Conservation (phyloP, 352 stramenopile species). For the Globisporangium heterothallicum region DNA sequence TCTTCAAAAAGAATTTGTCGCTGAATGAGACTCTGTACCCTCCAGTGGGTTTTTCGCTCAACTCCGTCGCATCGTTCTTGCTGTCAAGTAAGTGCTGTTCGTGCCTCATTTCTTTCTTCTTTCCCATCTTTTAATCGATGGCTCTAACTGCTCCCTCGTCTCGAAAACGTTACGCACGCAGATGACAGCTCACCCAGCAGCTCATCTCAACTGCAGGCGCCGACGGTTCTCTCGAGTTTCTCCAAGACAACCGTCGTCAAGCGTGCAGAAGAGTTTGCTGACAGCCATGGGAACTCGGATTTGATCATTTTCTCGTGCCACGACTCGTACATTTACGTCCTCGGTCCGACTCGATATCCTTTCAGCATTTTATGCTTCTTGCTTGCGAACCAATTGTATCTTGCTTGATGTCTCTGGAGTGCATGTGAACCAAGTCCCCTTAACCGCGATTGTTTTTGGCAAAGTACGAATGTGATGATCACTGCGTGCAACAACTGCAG, state of each 20-base stretch:
- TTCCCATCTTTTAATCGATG: too few species aligned
- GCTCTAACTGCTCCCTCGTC: too few species aligned
- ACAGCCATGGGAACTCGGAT: slow-evolving; percentile 41
- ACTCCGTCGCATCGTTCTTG: slow-evolving; percentile 12
- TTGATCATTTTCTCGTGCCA: slow-evolving; percentile 90
- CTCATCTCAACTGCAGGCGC: slow-evolving; percentile 14
- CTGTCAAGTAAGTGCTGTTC: slow-evolving; percentile 10
- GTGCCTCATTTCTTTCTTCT: too few species aligned
- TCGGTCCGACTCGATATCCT: slow-evolving; percentile 91
- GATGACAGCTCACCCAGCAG: slow-evolving; percentile 1
- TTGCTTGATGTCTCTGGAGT: too few species aligned
- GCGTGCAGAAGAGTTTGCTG: slow-evolving; percentile 52
- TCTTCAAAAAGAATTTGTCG: slow-evolving; percentile 70
- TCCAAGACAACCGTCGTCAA: slow-evolving; percentile 81
- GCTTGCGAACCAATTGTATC: too few species aligned
- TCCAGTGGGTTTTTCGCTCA: slow-evolving; percentile 60
- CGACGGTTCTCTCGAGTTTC: slow-evolving; percentile 55
- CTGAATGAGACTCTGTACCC: slow-evolving; percentile 81
- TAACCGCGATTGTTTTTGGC: slow-evolving; percentile 25
- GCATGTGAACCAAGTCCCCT: too few species aligned
- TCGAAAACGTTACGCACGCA: too few species aligned
- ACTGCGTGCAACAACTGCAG: slow-evolving; percentile 93
- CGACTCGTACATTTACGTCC: slow-evolving; percentile 93
- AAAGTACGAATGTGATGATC: slow-evolving; percentile 85
- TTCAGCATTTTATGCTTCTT: slow-evolving; percentile 13